Percentiles rank a stretch among this genome's conserved stretches.
Conservation (phyloP, 441 rosid species). For the Croton setiger region DNA sequence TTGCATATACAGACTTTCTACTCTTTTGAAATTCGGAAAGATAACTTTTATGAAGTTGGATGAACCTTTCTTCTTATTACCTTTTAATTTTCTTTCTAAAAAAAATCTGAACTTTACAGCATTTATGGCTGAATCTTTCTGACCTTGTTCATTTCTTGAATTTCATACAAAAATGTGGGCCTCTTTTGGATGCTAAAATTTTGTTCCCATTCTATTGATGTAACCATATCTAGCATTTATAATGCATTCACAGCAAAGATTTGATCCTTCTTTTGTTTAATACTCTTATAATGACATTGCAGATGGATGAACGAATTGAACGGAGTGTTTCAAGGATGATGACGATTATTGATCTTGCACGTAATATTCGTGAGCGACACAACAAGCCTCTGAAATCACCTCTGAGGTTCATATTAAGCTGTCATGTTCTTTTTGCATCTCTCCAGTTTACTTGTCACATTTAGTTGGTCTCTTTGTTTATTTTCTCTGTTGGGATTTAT, state of each 20-base stretch:
- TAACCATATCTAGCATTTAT: too few relatives aligned
- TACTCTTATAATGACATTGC: constrained; percentile 21
- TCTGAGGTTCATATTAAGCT: constrained; percentile 50
- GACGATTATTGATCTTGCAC: constrained; percentile 93
- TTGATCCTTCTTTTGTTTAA: neutral
- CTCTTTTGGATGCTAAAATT: too few relatives aligned
- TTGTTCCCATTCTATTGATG: too few relatives aligned
- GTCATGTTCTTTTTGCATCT: neutral
- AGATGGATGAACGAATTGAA: constrained; percentile 90
- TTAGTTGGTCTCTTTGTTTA: constrained; percentile 1
- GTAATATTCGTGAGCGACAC: constrained; percentile 96
- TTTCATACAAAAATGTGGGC: too few relatives aligned
- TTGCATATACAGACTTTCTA: neutral
- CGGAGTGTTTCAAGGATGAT: constrained; percentile 94
- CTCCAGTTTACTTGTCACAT: neutral
- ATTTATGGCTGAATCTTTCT: constrained; percentile 1
- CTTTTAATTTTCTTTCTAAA: too few relatives aligned
- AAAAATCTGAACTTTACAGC: neutral
- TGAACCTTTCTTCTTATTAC: neutral
- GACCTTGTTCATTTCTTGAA: neutral
- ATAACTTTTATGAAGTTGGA: neutral
- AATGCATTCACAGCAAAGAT: too few relatives aligned
- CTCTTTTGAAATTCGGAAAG: neutral
- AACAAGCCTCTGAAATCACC: constrained; percentile 94
- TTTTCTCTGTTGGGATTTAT: neutral